phyloP scores from a whole-genome alignment of 2,329 filamentous ascomycete genomes.

The Penicillium crustosum region DNA sequence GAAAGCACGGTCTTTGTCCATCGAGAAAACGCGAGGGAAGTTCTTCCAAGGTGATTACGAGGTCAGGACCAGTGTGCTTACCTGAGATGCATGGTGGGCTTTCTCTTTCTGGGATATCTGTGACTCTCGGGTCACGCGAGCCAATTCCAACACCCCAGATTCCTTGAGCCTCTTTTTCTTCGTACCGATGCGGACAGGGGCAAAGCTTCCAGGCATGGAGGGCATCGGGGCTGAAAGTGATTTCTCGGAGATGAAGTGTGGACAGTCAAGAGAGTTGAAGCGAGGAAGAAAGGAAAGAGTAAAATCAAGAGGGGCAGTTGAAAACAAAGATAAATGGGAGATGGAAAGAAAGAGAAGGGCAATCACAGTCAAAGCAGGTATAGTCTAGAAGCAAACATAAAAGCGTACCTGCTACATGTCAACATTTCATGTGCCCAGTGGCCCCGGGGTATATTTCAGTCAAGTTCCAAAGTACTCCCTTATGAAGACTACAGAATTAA shows the following conservation, averaged over 20 bases:
- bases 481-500: not conserved
- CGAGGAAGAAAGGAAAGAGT: not conserved
- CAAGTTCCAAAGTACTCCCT: too few relatives aligned
- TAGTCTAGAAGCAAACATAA: not conserved
- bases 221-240: not conserved
- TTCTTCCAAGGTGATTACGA: not conserved
- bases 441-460: not conserved
- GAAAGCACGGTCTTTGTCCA: not conserved
- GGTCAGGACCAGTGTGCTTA: not conserved
- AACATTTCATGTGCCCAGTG: not conserved
- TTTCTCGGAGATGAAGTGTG: too few relatives aligned
- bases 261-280: not conserved
- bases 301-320: not conserved
- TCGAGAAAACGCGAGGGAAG: not conserved
- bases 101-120: not conserved
- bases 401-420: not conserved
- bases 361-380: not conserved
- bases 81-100: not conserved
- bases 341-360: not conserved
- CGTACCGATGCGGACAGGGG: not conserved
- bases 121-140: not conserved
- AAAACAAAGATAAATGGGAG: not conserved
- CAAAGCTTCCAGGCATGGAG: not conserved
- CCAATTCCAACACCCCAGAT: not conserved
- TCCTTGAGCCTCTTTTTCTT: not conserved